Percentiles rank a stretch among this genome's conserved stretches.
Evolutionary conservation across 2,329 filamentous ascomycete genomes (phyloP).

Genomic region (Penicillium frequentans): DNA sequence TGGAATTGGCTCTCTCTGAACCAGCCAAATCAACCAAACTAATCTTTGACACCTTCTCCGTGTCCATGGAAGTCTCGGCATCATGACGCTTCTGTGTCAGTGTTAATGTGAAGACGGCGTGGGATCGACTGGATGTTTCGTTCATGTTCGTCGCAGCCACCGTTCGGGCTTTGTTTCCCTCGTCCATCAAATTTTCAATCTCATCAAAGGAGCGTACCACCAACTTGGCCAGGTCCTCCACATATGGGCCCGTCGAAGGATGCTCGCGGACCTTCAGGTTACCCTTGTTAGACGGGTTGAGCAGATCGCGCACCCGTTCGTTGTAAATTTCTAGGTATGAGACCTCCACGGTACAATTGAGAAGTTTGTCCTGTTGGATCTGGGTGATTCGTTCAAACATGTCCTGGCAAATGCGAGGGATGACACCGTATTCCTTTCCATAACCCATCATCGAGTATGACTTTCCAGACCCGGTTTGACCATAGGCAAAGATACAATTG

Average conservation of each 20-base stretch:
- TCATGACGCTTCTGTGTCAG: constrained; percentile 92
- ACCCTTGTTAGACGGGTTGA: constrained; percentile 93
- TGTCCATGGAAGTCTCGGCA: constrained; percentile 89
- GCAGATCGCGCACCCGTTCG: constrained; percentile 88
- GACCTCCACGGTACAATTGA: constrained; percentile 91
- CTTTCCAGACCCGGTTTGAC: constrained; percentile 97
- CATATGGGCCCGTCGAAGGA: constrained; percentile 94
- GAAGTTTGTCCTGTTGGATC: constrained; percentile 70
- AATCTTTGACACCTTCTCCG: constrained; percentile 97
- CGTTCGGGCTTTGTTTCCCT: constrained; percentile 97
- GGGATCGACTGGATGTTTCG: constrained; percentile 96
- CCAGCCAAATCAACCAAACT: constrained; percentile 96
- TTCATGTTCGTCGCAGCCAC: constrained; percentile 99
- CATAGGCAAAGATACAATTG: constrained; percentile 99
- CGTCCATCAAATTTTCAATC: constrained; percentile 97
- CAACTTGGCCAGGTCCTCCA: constrained; percentile 94
- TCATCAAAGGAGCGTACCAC: constrained; percentile 91
- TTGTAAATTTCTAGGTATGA: constrained; percentile 99
- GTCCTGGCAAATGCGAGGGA: constrained; percentile 93
- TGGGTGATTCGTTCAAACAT: constrained; percentile 87
- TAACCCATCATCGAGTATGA: constrained; percentile 99
- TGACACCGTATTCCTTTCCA: constrained; percentile 91
- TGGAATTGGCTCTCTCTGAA: constrained; percentile 95
- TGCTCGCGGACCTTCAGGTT: constrained; percentile 97
- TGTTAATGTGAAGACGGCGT: constrained; percentile 96